Conservation (phyloP, 306 rosid genomes). For the Rubus idaeus region DNA sequence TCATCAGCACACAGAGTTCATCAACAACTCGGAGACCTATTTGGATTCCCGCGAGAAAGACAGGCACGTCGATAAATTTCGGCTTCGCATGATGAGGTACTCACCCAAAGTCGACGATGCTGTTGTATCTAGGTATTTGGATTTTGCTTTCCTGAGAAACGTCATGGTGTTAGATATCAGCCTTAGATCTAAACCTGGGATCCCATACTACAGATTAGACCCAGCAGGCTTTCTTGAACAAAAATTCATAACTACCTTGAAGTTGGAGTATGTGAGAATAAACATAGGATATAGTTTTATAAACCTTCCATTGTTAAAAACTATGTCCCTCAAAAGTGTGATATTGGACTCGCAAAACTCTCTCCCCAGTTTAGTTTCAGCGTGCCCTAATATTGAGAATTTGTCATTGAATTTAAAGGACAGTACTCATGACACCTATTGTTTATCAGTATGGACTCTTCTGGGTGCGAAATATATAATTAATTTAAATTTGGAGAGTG, state of each 20-base stretch:
- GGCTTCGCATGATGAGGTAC: neutral
- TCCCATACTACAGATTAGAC: neutral
- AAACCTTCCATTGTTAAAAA: neutral
- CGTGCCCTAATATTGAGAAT: neutral
- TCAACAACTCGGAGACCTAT: neutral
- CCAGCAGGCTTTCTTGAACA: neutral
- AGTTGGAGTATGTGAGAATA: neutral
- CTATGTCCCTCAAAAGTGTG: neutral
- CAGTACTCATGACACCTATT: neutral
- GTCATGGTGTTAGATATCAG: neutral
- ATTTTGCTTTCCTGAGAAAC: neutral
- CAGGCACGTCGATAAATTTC: neutral
- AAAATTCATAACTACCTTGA: neutral
- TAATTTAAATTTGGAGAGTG: neutral
- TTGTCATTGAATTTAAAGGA: neutral
- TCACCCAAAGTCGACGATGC: neutral
- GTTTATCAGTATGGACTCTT: neutral
- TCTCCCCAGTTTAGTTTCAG: neutral
- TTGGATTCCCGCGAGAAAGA: neutral
- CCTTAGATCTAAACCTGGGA: neutral
- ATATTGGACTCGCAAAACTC: neutral
- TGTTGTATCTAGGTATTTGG: neutral
- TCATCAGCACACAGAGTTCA: neutral
- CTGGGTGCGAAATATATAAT: neutral
- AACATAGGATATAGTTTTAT: neutral